Evolutionary conservation across 352 stramenopile genomes (phyloP), one percentile per base, ranked within the genome.

Genomic region (Globisporangium ultimum): DNA sequence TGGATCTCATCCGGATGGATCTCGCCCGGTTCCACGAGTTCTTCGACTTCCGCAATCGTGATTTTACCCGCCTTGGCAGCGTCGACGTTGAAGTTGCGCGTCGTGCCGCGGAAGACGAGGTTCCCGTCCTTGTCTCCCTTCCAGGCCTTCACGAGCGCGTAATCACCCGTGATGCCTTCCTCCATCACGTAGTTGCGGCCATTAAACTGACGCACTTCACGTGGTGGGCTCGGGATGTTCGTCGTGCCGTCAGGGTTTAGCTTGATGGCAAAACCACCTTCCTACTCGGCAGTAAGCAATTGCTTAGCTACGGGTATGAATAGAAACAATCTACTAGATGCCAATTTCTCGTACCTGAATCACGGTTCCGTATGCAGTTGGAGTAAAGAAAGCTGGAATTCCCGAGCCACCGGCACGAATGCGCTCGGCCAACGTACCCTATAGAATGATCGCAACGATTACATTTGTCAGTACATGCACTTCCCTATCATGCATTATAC

Each of bases 301-400:
- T 15, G 28, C 8, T 36, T 36, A 36, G 28, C 28, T 5, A 10
- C 28, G 28, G 13, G 0, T 20, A 49, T 36, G 7, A 56, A 63
- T 14, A 18, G 49, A 45, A n/a, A 41, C 0, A 36, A 2, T 4
- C 12, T 42, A 45, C 20, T 48, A 9, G 15, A 47, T 24, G 20
- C 10, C 47, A 50, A 58, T 53, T 18, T 49, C 20, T 18, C 53
- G 15, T 56, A 82, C 72, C 56, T 97, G 82, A 53, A 98, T 96
- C 53, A 97, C 78, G 14, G 89, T 98, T 20, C 96, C 95, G 40
- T 92, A 97, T 15, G 89, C 95, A 11, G 96, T 98, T 1, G 95
- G 94, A 36, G 96, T 99, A 71, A 93, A 99, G 70, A 99, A 98
- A 1, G 95, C 96, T 10, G 96, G 96, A 66, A 98, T 98, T 14